Evolutionary conservation across 2,329 filamentous ascomycete species (phyloP), one percentile per base, ranked within the genome.

Genomic region (Talaromyces atroroseus): DNA sequence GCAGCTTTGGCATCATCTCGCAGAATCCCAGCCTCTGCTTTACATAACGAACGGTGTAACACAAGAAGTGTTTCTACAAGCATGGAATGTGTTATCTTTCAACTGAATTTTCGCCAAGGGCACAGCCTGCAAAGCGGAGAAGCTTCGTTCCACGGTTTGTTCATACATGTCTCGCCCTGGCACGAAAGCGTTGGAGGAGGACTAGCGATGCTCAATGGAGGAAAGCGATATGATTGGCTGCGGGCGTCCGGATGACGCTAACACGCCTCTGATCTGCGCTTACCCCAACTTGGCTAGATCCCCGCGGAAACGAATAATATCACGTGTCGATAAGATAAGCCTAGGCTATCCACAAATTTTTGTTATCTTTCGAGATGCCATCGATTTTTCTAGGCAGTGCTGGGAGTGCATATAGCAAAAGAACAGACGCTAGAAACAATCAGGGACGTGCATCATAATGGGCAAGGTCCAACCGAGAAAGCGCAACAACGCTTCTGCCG

Each of bases 391-490:
- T 18, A 44, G 42, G 36, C 48, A 14, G 40, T 16, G 21, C 34
- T n/a, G n/a, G n/a, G n/a, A n/a, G n/a, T n/a, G n/a, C n/a, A 52
- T 18, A 16, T 21, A 21, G 3, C 24, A 24, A 12, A 36, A n/a
- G 10, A 40, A 4, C 34, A 34, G 18, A 20, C 18, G 6, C 5
- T 21, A 3, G 23, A 50, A 38, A 40, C 5, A 2, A 21, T 40
- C 12, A 2, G 12, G 16, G n/a, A 20, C 18, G 26, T 16, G 4
- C 24, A 40, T 21, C 2, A 32, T 23, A 23, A 84, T 84, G 82
- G 80, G 78, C 18, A 84, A 84, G 67, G 69, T 74, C 46, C 76
- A 76, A 59, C 69, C 72, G n/a, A 66, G 72, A 55, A 84, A 83
- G 75, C 80, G 80, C 70, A 76, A 79, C 63, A 74, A 74, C 58